Evolutionary conservation across 2,329 filamentous ascomycete genomes (phyloP).

Genomic region (Fusarium sublunatum): DNA sequence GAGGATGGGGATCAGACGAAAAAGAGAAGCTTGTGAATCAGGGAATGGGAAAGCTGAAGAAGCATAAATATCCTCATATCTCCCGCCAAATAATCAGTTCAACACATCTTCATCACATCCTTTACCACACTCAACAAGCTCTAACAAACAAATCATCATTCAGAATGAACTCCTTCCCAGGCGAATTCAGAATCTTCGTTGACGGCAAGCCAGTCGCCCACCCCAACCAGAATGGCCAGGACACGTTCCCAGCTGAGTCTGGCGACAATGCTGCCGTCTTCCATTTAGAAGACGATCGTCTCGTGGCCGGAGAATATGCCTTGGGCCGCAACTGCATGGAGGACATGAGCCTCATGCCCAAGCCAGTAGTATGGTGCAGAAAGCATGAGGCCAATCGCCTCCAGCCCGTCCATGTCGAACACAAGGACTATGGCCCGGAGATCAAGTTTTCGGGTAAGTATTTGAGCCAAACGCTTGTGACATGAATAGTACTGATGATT

Average conservation of each 20-base stretch:
- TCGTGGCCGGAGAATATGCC: slow-evolving; percentile 8
- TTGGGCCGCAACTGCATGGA: slow-evolving; percentile 10
- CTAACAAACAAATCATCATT: not conserved
- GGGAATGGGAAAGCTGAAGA: not conserved
- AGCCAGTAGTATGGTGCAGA: slow-evolving; percentile 7
- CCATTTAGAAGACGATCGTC: not conserved
- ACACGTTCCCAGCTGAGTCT: slow-evolving; percentile 6
- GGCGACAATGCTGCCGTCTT: slow-evolving; percentile 18
- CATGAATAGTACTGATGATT: not conserved
- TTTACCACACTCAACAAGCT: not conserved
- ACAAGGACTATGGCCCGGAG: not conserved
- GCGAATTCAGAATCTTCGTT: slow-evolving; percentile 17
- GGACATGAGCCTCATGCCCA: slow-evolving; percentile 15
- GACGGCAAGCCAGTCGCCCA: slow-evolving; percentile 13
- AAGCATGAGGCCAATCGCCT: fast-evolving
- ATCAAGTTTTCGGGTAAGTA: slow-evolving; percentile 17
- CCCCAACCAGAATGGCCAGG: not conserved
- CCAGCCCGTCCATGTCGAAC: not conserved
- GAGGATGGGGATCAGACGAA: not conserved
- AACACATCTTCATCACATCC: not conserved
- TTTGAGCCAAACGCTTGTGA: fast-evolving
- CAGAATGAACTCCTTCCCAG: slow-evolving; percentile 5
- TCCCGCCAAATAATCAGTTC: not conserved
- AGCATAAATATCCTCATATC: not conserved
- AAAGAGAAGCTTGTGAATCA: not conserved